phyloP scores from a whole-genome alignment of 2,329 filamentous ascomycete species.

The Venturia nashicola region DNA sequence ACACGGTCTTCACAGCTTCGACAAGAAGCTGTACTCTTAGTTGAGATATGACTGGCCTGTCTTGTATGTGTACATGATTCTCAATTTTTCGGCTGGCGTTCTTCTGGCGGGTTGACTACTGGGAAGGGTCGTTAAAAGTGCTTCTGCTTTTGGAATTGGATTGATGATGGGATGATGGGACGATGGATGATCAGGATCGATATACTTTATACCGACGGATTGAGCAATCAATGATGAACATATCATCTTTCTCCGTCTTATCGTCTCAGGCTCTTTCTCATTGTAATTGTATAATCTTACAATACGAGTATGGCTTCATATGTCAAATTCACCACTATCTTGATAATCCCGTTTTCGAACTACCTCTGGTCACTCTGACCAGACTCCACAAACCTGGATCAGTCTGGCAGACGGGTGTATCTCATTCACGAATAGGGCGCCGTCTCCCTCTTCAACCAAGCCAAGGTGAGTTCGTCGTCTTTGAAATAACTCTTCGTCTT shows the following conservation, averaged over 20 bases:
- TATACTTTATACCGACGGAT: not conserved
- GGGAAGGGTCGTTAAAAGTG: not conserved
- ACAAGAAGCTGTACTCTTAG: slow-evolving; percentile 98
- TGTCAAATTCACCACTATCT: too few relatives aligned
- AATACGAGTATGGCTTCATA: too few relatives aligned
- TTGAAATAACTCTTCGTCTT: slow-evolving; percentile 72
- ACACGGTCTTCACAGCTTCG: slow-evolving; percentile 91
- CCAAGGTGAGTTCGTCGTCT: slow-evolving; percentile 55
- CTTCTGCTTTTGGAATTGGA: not conserved
- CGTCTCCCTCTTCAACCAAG: slow-evolving; percentile 85
- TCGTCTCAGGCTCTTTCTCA: not conserved
- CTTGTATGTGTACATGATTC: not conserved
- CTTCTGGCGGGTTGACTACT: not conserved
- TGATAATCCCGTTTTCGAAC: too few relatives aligned
- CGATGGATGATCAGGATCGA: not conserved
- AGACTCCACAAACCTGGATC: not conserved
- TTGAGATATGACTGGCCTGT: not conserved
- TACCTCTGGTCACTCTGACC: not conserved
- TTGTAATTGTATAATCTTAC: too few relatives aligned
- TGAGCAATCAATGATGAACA: not conserved
- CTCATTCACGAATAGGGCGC: slow-evolving; percentile 29
- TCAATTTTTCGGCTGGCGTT: not conserved
- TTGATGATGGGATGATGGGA: not conserved
- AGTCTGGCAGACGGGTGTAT: not conserved
- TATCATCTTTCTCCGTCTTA: not conserved